These are phyloP conservation scores for Solanum gracilifrons DNA, from an alignment of 257 asterid genomes.

Conservation along the genomic window DNA sequence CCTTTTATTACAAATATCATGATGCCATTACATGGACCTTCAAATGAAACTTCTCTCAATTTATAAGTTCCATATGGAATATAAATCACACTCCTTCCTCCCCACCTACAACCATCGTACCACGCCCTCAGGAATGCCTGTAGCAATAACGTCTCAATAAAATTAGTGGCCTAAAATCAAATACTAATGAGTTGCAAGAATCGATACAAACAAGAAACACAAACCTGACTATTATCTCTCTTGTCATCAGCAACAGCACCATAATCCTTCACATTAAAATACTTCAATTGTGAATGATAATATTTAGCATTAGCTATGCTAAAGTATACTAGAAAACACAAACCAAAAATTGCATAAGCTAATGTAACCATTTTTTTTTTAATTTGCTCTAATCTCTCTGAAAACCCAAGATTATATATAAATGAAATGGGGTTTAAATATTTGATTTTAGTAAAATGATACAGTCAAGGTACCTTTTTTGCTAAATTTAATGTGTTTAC, in stretches of 20 bases:
- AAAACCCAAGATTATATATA: neutral
- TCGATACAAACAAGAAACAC: neutral
- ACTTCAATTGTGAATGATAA: neutral
- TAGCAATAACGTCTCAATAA: neutral
- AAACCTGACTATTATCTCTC: slow-evolving; percentile 32
- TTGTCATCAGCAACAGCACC: slow-evolving; percentile 45
- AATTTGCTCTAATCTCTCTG: neutral
- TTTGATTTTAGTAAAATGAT: neutral
- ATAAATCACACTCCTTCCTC: slow-evolving; percentile 29
- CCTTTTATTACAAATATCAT: slow-evolving; percentile 32
- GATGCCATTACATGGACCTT: slow-evolving; percentile 41
- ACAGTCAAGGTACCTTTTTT: neutral
- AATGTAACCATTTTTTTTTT: slow-evolving; percentile 3
- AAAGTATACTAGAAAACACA: slow-evolving; percentile 3
- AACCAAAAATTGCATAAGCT: neutral
- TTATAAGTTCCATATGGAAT: slow-evolving; percentile 37
- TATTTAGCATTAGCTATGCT: neutral
- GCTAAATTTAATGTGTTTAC: neutral
- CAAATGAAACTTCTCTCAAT: slow-evolving; percentile 28
- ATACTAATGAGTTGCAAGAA: neutral
- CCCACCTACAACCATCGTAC: slow-evolving; percentile 42
- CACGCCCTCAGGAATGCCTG: slow-evolving; percentile 65
- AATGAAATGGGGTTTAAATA: neutral
- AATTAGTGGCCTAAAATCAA: neutral
- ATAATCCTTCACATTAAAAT: slow-evolving; percentile 29